Evolutionary conservation across 192 early-diverging fungal species (phyloP), one percentile per base, ranked within the genome.

Genomic region (Backusella morwellensis): DNA sequence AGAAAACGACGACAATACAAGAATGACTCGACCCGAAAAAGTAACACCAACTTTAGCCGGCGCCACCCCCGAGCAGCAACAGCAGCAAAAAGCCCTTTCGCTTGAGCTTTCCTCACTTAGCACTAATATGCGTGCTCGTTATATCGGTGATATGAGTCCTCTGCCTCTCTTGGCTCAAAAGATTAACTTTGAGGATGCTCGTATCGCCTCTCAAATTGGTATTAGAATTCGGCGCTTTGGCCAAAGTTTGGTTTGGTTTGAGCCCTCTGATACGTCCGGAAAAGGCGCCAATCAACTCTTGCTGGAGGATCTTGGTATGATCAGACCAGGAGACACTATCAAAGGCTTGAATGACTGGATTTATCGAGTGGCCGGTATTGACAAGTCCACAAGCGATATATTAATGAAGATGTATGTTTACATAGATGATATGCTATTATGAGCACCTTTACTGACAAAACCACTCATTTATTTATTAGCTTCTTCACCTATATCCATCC

Each of bases 401-500:
- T 56, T 82, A 32, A 71, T 82, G 76, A 78, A 78, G 72, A 59
- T 82, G 80, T 82, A 75, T 41, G 72, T 54, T 35, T 14, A 8
- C n/a, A 14, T 14, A 44, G 8, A 44, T 44, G 42, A 14, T 44
- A 14, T 44, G 0, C 42, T n/a, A 19, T n/a, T 6, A 50, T n/a
- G 4, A n/a, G n/a, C 32, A 23, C 23, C 67, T 41, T 17, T 44
- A 44, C 42, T 40, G 42, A 26, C 38, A 21, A 17, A 44, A 52
- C 32, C 15, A n/a, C 0, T 6, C 42, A 47, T 44, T 54, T 17
- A 21, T 76, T 68, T 78, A 83, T 7, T 36, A 76, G 83, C 15
- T 94, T 90, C 72, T 94, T 93, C 76, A 84, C 73, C 7, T 88
- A 88, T 70, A 83, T 92, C 0, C 93, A 94, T 71, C 91, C 93